Evolutionary conservation across 1,284 basidiomycete genomes (phyloP), one percentile per base, ranked within the genome.

Genomic region (Leucoagaricus sp.): DNA sequence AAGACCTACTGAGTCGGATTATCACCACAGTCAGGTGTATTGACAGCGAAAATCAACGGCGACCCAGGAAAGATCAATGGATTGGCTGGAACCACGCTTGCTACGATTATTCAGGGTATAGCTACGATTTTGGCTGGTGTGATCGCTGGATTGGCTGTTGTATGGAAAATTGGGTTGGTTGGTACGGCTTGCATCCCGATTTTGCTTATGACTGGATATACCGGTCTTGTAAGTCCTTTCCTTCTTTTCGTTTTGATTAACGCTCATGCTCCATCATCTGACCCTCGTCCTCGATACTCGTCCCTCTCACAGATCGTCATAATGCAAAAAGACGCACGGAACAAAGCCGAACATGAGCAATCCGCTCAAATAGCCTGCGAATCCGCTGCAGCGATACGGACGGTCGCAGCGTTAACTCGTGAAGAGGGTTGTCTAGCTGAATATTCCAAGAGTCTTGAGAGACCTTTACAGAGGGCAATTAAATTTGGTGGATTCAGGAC

Each of bases 311-410:
- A 61, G 47, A 53, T 77, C 31, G 84, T 89, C 54, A 84, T 91
- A 57, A 84, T 93, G 0, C 74, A 93, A 61, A 94, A 94, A 72
- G 93, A 95, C 64, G 84, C 91, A 69, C 74, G 78, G 60, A 94
- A 94, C 76, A 94, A 94, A 75, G 80, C 81, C 65, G 80, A 87
- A 0, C 93, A 98, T 70, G 87, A 89, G 58, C 72, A 72, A 9
- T 91, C 90, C 19, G 92, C 95, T 8, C 93, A 95, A 63, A 73
- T 94, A 25, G 95, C 95, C 23, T 91, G 89, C 64, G 95, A 98
- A 71, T 93, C 94, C n/a, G 93, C 94, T 3, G 88, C 82, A 4
- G 79, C 94, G 2, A 96, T 98, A 65, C 85, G 93, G 21, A 96
- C 95, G 1, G 94, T 98, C 23, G 93, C 94, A 0, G 84, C 88